A percentile compares a stretch with the other conserved stretches of the same genome.
These are phyloP conservation scores for Leccinum incarnatum DNA, from an alignment of 768 basidiomycete species.

Conservation along the genomic window DNA sequence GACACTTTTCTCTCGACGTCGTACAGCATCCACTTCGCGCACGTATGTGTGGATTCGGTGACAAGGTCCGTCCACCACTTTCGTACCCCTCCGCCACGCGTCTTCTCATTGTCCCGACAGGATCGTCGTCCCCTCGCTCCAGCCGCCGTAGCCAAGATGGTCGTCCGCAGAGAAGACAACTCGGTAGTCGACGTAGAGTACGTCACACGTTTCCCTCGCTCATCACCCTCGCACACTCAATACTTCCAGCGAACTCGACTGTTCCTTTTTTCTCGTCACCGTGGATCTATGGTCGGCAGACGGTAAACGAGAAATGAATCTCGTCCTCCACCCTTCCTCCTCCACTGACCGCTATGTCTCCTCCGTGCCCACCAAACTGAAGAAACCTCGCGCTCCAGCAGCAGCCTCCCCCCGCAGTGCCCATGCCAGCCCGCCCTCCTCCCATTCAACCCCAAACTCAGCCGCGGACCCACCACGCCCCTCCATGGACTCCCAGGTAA, in stretches of 20 bases:
- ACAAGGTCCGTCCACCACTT: conserved; percentile 61
- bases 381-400: conserved; percentile 35
- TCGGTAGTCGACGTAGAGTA: conserved; percentile 73
- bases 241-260: conserved; percentile 68
- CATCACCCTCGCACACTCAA: conserved; percentile 5
- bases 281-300: conserved; percentile 93
- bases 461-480: conserved; percentile 36
- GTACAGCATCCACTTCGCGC: conserved; percentile 88
- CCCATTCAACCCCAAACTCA: conserved; percentile 48
- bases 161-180: conserved; percentile 66
- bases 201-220: conserved; percentile 28
- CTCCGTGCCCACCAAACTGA: conserved; percentile 34
- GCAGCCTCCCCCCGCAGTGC: conserved; percentile 31
- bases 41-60: conserved; percentile 95
- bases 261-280: conserved; percentile 84
- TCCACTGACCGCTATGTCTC: conserved; percentile 67
- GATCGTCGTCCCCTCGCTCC: conserved; percentile 92
- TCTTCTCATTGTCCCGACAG: conserved; percentile 38
- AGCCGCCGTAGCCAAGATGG: conserved; percentile 84
- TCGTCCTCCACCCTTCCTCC: conserved; percentile 84
- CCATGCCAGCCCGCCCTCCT: conserved; percentile 46
- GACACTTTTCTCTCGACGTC: conserved; percentile 81
- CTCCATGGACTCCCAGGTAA: conserved; percentile 46
- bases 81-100: conserved; percentile 9
- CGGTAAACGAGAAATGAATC: conserved; percentile 79